These are phyloP conservation scores for Sicyos baderoa DNA, from an alignment of 306 rosid genomes.

Conservation along the genomic window DNA sequence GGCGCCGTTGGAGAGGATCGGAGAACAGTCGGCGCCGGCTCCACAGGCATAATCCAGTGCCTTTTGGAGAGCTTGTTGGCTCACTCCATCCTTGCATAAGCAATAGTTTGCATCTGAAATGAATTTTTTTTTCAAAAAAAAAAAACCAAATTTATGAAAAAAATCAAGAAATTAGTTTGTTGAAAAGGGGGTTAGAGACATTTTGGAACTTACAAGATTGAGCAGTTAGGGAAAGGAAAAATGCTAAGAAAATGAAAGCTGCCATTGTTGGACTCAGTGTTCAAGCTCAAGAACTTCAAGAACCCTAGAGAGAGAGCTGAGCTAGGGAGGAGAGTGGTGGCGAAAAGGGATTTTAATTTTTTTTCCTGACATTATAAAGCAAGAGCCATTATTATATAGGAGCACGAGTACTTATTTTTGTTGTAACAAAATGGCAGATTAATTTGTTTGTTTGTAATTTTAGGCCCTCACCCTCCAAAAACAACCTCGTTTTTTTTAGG, in stretches of 20 bases:
- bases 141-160: background rate
- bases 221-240: conserved; percentile 38
- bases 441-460: no score
- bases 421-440: no score
- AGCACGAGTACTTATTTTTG: background rate
- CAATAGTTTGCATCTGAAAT: conserved; percentile 64
- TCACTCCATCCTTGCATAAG: conserved; percentile 67
- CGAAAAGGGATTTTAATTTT: background rate
- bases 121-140: no score
- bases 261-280: conserved; percentile 29
- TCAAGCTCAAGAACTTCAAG: background rate
- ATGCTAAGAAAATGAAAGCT: conserved; percentile 30
- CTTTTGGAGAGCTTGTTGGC: conserved; percentile 58
- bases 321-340: background rate
- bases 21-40: conserved; percentile 83
- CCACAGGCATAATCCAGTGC: conserved; percentile 92
- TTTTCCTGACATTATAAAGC: no score
- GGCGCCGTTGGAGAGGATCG: conserved; percentile 51
- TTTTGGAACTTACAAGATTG: conserved; percentile 46
- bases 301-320: conserved; percentile 22
- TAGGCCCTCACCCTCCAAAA: no score
- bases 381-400: conserved; percentile 10
- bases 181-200: background rate
- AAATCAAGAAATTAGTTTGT: background rate
- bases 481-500: no score